Evolutionary conservation across 2,329 filamentous ascomycete species (phyloP).

Genomic region (Fusarium buharicum): DNA sequence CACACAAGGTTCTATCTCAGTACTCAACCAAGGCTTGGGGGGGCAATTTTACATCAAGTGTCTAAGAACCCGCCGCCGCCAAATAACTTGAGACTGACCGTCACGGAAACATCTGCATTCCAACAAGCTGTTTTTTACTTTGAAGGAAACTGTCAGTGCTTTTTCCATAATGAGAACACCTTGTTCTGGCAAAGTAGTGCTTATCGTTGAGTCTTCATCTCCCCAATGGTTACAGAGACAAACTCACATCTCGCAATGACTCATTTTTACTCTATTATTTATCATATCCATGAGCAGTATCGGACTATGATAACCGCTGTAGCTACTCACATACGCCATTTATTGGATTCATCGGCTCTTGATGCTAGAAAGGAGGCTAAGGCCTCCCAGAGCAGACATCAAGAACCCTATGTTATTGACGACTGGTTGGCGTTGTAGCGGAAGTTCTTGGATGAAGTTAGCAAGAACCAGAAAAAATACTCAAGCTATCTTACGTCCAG

Average conservation of each 20-base stretch:
- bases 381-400: not conserved
- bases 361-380: too few species aligned
- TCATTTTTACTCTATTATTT: constrained; percentile 1
- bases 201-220: not conserved
- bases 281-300: constrained; percentile 4
- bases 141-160: constrained; percentile 1
- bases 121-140: not conserved
- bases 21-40: constrained; percentile 1
- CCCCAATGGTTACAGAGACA: too few species aligned
- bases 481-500: constrained; percentile 1
- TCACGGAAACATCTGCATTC: not conserved
- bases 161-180: not conserved
- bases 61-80: not conserved
- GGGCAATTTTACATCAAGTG: not conserved
- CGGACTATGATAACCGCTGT: not conserved
- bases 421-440: too few species aligned
- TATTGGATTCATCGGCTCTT: not conserved
- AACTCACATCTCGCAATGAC: not conserved
- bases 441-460: not conserved
- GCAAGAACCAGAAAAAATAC: not conserved
- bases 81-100: not conserved
- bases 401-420: not conserved
- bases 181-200: not conserved
- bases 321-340: not conserved
- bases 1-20: not conserved